Evolutionary conservation across 768 basidiomycete species (phyloP).

Genomic region (Tricholoma terreum): DNA sequence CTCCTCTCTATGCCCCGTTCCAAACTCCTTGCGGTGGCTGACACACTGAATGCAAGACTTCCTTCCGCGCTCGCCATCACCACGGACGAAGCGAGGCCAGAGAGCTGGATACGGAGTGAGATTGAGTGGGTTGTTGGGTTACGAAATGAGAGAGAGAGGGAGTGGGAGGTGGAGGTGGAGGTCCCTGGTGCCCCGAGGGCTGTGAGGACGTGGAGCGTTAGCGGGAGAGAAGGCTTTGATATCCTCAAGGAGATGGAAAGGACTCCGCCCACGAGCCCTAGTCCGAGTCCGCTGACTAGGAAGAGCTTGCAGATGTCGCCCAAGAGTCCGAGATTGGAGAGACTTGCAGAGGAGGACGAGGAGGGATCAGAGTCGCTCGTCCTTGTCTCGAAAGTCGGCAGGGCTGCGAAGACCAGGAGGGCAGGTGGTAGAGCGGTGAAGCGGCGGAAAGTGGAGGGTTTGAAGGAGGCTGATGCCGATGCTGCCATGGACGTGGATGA

Average conservation of each 20-base stretch:
- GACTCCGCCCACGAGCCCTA: slow-evolving; percentile 36
- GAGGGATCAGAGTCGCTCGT: slow-evolving; percentile 6
- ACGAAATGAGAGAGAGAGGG: slow-evolving; percentile 14
- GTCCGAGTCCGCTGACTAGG: slow-evolving; percentile 28
- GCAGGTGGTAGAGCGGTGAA: slow-evolving; percentile 19
- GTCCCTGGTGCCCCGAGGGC: slow-evolving; percentile 39
- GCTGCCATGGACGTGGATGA: slow-evolving; percentile 8
- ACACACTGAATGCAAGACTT: slow-evolving; percentile 52
- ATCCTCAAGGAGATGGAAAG: slow-evolving; percentile 12
- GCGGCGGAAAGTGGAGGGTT: slow-evolving; percentile 22
- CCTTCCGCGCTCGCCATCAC: slow-evolving; percentile 52
- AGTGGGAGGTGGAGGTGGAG: slow-evolving; percentile 7
- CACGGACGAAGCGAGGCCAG: slow-evolving; percentile 33
- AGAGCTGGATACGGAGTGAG: slow-evolving; percentile 45
- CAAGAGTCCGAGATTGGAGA: slow-evolving; percentile 25
- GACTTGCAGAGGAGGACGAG: slow-evolving; percentile 31
- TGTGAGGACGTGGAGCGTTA: slow-evolving; percentile 14
- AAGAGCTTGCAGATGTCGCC: slow-evolving; percentile 12
- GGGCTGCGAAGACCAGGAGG: slow-evolving; percentile 1
- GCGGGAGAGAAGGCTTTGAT: slow-evolving; percentile 7
- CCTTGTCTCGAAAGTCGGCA: background rate
- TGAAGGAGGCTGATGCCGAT: slow-evolving; percentile 5
- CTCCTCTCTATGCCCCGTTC: slow-evolving; percentile 58
- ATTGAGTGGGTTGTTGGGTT: slow-evolving; percentile 67
- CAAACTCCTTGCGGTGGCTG: slow-evolving; percentile 52